Base-by-base conservation (phyloP, 1,139 yeast species). In the Hyphopichia khmerensis region DNA sequence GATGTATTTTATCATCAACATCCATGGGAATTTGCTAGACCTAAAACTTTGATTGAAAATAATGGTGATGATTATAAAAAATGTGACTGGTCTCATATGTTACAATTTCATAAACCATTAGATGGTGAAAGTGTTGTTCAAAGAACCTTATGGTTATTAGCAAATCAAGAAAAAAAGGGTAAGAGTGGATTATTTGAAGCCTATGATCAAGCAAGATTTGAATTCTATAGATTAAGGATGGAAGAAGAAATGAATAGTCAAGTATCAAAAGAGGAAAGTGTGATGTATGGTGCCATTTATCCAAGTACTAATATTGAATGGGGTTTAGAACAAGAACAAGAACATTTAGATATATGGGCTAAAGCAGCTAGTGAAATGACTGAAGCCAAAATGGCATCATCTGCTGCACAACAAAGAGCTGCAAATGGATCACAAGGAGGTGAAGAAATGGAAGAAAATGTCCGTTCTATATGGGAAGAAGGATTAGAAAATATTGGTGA, bases 21-120 rank as follows among this genome's bases (percentile, higher is more conserved):
- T 64, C 99, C 99, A 11, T 93, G 99, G 99, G 99, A 93, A 65
- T 72, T 91, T 45, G 87, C 99, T 2, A 80, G 96, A 52, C 97
- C 99, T n/a, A 88, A 88, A 60, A 75, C 82, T 27, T 67, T 93
- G 51, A 77, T 90, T 39, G 99, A 95, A 65, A 86, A 82, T 55
- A 69, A 73, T 17, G 88, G 87, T 6, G 82, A 82, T 41, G 74
- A 71, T 29, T 61, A 65, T 21, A 55, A 63, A 11, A 72, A 75
- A 44, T 65, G 73, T 50, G 88, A 93, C 62, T 93, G 99, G 98
- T 75, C 83, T 42, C 75, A 75, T 42, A 77, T 93, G 64, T 76
- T 79, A 50, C 98, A 93, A 59, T 63, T 82, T 36, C 68, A 75
- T 41, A 84, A 84, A 57, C 86, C 84, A 21, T 73, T 93, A 39